Percentiles rank a stretch among this genome's conserved stretches.
Evolutionary conservation across 805 yeast genomes (phyloP).

Genomic region (Zygosaccharomyces bailii): DNA sequence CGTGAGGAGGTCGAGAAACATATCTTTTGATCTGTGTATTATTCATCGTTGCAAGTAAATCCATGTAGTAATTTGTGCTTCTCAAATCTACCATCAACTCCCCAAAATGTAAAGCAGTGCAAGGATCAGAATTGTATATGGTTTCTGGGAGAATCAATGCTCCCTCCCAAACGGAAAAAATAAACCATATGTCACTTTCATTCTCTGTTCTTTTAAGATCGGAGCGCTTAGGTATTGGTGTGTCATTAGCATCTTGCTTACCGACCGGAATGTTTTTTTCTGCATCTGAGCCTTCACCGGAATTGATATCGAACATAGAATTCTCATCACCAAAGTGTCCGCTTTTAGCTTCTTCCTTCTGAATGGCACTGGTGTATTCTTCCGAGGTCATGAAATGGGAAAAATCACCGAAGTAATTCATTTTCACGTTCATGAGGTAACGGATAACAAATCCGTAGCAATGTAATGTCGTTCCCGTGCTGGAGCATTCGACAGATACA

Average conservation of each 20-base stretch:
- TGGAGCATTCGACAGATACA: slow-evolving; percentile 58
- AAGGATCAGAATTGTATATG: slow-evolving; percentile 60
- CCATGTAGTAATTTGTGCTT: slow-evolving; percentile 91
- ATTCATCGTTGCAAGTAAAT: slow-evolving; percentile 61
- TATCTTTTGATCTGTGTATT: slow-evolving; percentile 21
- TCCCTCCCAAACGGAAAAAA: slow-evolving; percentile 68
- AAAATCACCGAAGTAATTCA: slow-evolving; percentile 86
- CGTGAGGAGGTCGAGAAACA: slow-evolving; percentile 17
- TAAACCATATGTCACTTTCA: slow-evolving; percentile 73
- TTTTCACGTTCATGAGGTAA: slow-evolving; percentile 70
- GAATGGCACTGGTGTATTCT: slow-evolving; percentile 52
- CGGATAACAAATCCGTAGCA: slow-evolving; percentile 77
- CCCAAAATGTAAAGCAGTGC: slow-evolving; percentile 60
- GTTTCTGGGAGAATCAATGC: slow-evolving; percentile 69
- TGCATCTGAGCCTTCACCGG: background rate
- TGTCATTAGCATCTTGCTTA: background rate
- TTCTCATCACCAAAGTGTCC: slow-evolving; percentile 6
- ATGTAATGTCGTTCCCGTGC: slow-evolving; percentile 63
- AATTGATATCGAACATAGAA: slow-evolving; percentile 5
- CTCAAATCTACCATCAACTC: slow-evolving; percentile 74
- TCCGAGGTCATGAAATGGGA: slow-evolving; percentile 82
- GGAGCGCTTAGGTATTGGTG: slow-evolving; percentile 16
- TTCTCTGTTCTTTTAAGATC: slow-evolving; percentile 50
- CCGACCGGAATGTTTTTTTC: slow-evolving; percentile 1
- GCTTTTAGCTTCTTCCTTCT: slow-evolving; percentile 10